Evolutionary conservation across 169 alveolate species (phyloP).

Genomic region (Babesia bovis): DNA sequence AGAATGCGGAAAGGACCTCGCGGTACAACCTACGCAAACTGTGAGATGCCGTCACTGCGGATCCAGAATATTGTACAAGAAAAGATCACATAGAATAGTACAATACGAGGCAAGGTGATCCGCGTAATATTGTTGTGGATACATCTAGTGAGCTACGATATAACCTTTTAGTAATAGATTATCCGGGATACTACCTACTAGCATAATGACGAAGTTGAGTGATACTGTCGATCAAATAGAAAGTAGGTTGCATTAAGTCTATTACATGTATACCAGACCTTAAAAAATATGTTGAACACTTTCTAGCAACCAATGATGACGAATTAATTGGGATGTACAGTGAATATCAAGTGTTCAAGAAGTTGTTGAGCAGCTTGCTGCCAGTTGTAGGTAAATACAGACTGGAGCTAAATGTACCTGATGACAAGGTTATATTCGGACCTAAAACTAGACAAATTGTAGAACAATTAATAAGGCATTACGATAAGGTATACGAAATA

Average conservation of each 20-base stretch:
- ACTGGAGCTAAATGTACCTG: conserved; percentile 28
- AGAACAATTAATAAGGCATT: conserved; percentile 39
- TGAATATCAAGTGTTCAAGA: conserved; percentile 37
- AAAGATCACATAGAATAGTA: conserved; percentile 75
- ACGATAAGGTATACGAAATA: conserved; percentile 57
- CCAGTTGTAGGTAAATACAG: conserved; percentile 42
- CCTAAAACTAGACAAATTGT: conserved; percentile 51
- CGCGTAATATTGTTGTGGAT: no score
- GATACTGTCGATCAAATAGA: conserved; percentile 43
- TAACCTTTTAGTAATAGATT: no score
- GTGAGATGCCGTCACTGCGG: conserved; percentile 85
- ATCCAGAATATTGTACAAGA: conserved; percentile 81
- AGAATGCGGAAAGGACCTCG: conserved; percentile 85
- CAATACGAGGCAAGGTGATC: conserved; percentile 70
- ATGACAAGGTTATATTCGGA: conserved; percentile 45
- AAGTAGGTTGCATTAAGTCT: background rate
- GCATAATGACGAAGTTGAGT: conserved; percentile 51
- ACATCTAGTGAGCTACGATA: background rate
- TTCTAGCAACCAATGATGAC: conserved; percentile 30
- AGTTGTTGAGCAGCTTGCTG: conserved; percentile 24
- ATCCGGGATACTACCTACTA: no score
- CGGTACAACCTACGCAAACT: conserved; percentile 82
- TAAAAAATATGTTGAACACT: conserved; percentile 33
- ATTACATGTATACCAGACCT: conserved; percentile 8
- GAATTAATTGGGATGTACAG: conserved; percentile 2